These are phyloP conservation scores for Ophiostoma quercus DNA, from an alignment of 2,329 filamentous ascomycete species.

Conservation along the genomic window DNA sequence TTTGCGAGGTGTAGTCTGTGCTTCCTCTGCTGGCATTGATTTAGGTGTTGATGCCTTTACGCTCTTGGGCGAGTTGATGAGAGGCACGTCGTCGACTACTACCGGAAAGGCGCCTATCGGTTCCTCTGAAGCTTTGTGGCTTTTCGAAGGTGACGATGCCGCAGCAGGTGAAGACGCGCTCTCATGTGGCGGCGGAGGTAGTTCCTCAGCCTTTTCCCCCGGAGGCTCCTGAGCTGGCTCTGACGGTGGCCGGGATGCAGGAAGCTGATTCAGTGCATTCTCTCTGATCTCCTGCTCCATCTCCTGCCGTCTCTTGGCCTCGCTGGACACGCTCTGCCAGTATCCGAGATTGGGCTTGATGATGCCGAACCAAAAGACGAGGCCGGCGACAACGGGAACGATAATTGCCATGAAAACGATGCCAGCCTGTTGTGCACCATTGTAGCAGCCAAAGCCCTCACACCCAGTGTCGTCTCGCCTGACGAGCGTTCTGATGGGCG, in stretches of 20 bases:
- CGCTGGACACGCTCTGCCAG: not conserved
- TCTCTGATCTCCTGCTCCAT: not conserved
- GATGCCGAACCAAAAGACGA: conserved; percentile 34
- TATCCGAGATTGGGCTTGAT: conserved; percentile 19
- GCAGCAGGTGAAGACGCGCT: not conserved
- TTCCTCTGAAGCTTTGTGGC: not conserved
- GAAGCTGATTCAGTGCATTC: not conserved
- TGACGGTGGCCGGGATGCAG: not conserved
- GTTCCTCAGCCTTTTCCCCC: not conserved
- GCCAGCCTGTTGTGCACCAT: conserved; percentile 36
- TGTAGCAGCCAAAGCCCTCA: conserved; percentile 40
- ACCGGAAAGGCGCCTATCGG: not conserved
- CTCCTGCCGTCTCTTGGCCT: not conserved
- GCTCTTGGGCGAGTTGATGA: not conserved
- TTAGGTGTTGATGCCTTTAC: not conserved
- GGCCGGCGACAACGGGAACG: conserved; percentile 30
- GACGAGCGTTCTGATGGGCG: not conserved
- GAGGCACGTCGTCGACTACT: not conserved
- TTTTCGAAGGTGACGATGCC: not conserved
- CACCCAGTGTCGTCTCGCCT: conserved; percentile 27
- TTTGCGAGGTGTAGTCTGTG: not conserved
- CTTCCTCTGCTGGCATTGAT: not conserved
- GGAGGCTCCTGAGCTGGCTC: not conserved
- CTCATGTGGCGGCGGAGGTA: not conserved
- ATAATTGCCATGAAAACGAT: conserved; percentile 38